Evolutionary conservation across 202 grass and related monocot species (phyloP), one percentile per base, ranked within the genome.

Genomic region (Schoenoplectus tabernaemontani): DNA sequence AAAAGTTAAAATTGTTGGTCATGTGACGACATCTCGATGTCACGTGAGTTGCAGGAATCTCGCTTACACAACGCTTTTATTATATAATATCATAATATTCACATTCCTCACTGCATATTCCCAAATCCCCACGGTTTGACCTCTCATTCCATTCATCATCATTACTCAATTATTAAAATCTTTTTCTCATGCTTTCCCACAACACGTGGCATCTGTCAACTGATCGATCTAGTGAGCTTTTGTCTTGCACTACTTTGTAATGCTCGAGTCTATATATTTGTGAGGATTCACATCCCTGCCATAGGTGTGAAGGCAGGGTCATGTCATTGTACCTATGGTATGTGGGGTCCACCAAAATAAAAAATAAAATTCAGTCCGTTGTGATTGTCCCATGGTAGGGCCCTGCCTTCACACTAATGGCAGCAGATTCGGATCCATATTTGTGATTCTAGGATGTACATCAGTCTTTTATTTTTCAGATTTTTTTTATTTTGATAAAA

Each of bases 41-140:
- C 91, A 87, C 89, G 89, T 92, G 92, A 87, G 37, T 66, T 24
- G 83, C 87, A 78, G 81, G 87, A 90, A 92, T 92, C 89, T 85
- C 87, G 85, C 74, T 83, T 87, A 41, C 57, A 48, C 47, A 67
- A 8, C 24, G 30, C 57, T 78, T 80, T 24, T 81, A 37, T 56
- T 62, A 41, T 28, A 28, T 60, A 24, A 60, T 59, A 60, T 56
- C 38, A 80, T 71, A 78, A 84, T 38, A 83, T 67, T 64, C 82
- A 59, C 4, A 47, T 76, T 84, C 76, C 39, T 74, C 62, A 79
- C 78, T 43, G 20, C 33, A 38, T 26, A 70, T 77, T 64, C 83
- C 72, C 88, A 88, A 78, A 87, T 91, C 91, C 91, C 86, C 24
- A 93, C 78, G 84, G 16, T 81, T 93, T 91, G 86, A 91, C 84